Conservation (phyloP, 257 asterid species). For the Paraleonurus japonicus region DNA sequence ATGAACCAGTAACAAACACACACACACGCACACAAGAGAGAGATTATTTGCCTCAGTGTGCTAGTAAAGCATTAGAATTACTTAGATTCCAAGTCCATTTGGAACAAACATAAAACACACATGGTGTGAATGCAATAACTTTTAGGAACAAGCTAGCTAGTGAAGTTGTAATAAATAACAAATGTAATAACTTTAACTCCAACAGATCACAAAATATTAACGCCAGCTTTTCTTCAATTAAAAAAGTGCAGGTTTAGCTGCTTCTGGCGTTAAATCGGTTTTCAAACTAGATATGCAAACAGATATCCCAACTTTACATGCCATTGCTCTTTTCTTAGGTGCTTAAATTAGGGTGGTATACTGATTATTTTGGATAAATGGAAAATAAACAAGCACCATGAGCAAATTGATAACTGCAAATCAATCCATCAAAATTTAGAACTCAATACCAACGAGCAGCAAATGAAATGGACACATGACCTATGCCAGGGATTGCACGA, state of each 20-base stretch:
- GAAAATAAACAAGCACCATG: constrained; percentile 2
- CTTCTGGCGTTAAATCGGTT: neutral
- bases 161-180: neutral
- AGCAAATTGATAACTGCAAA: neutral
- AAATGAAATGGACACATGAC: neutral
- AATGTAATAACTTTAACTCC: neutral
- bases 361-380: neutral
- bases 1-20: neutral
- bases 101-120: neutral
- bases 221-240: neutral
- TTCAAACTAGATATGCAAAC: neutral
- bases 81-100: neutral
- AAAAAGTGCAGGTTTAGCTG: neutral
- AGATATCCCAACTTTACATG: neutral
- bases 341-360: neutral
- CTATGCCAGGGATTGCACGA: neutral
- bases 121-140: neutral
- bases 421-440: neutral
- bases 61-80: neutral
- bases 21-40: too few species aligned
- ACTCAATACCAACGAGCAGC: neutral
- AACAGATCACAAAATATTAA: neutral
- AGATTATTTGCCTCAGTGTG: neutral
- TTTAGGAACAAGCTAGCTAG: neutral
- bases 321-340: neutral